phyloP scores from a whole-genome alignment of 768 basidiomycete species.

The Chalciporus piperatus region DNA sequence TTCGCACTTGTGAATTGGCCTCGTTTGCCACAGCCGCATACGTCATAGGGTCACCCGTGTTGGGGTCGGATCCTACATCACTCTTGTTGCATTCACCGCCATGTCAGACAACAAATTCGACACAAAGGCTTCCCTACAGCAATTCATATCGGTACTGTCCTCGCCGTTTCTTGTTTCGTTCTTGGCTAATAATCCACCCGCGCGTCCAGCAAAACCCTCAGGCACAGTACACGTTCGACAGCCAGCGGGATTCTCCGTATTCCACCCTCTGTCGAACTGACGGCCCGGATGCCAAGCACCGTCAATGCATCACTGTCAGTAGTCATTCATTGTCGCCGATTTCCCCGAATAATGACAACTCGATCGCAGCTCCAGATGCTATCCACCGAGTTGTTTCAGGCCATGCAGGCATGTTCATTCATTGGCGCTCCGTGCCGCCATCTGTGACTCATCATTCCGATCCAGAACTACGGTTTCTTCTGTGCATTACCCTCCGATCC shows the following conservation, averaged over 20 bases:
- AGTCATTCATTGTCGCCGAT: background rate
- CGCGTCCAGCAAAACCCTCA: conserved; percentile 33
- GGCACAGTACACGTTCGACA: conserved; percentile 60
- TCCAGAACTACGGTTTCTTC: conserved; percentile 63
- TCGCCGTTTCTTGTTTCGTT: background rate
- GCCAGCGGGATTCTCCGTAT: conserved; percentile 51
- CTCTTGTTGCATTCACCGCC: conserved; percentile 16
- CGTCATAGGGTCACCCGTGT: conserved; percentile 17
- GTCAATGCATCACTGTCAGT: conserved; percentile 58
- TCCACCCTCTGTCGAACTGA: conserved; percentile 59
- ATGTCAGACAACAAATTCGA: conserved; percentile 15
- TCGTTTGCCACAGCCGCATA: conserved; percentile 16
- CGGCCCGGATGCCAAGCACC: conserved; percentile 28
- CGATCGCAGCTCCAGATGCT: conserved; percentile 55
- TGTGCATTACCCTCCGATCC: conserved; percentile 69
- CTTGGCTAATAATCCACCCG: background rate
- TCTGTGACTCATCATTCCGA: conserved; percentile 8
- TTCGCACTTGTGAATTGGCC: background rate
- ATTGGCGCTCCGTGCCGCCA: background rate
- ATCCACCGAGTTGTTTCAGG: conserved; percentile 58
- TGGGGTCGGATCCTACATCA: background rate
- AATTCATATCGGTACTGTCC: conserved; percentile 42
- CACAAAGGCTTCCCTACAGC: conserved; percentile 34
- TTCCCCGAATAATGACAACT: conserved; percentile 10
- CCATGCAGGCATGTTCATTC: conserved; percentile 60